A percentile compares a stretch with the other conserved stretches of the same genome.
Evolutionary conservation across 1,139 yeast genomes (phyloP).

Genomic region (Hemisphaericaspora subhashii): DNA sequence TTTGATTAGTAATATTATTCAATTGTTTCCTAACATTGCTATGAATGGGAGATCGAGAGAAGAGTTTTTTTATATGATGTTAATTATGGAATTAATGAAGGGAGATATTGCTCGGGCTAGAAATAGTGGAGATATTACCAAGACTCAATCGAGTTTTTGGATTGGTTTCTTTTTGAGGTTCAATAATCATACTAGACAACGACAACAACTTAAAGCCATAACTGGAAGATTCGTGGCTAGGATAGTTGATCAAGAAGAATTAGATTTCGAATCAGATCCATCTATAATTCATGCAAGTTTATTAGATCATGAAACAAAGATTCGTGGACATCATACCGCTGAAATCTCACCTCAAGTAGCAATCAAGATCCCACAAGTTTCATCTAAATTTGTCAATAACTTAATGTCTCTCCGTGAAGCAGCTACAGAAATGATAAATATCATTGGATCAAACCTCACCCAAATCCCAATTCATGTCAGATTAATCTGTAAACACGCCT

Average conservation of each 20-base stretch:
- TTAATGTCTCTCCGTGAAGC: constrained; percentile 74
- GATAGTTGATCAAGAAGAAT: constrained; percentile 55
- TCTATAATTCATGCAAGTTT: constrained; percentile 52
- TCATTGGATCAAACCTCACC: constrained; percentile 40
- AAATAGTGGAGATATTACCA: constrained; percentile 35
- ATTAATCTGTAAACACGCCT: constrained; percentile 39
- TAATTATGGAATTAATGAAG: constrained; percentile 53
- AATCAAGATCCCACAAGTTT: constrained; percentile 72
- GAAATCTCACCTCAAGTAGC: constrained; percentile 62
- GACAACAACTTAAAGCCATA: constrained; percentile 52
- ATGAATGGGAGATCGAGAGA: constrained; percentile 56
- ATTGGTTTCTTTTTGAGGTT: constrained; percentile 53
- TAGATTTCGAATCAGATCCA: constrained; percentile 83
- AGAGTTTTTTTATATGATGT: constrained; percentile 66
- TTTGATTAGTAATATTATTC: constrained; percentile 48
- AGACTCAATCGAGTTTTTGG: constrained; percentile 43
- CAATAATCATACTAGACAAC: constrained; percentile 60
- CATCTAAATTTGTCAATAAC: constrained; percentile 67
- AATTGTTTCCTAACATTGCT: constrained; percentile 45
- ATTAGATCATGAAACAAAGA: constrained; percentile 48
- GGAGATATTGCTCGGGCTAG: constrained; percentile 38
- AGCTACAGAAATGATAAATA: constrained; percentile 54
- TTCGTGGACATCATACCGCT: constrained; percentile 40
- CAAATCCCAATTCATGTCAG: constrained; percentile 63
- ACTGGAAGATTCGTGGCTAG: constrained; percentile 51